Conservation (phyloP, 768 basidiomycete species). For the Lanmaoa rubissima region DNA sequence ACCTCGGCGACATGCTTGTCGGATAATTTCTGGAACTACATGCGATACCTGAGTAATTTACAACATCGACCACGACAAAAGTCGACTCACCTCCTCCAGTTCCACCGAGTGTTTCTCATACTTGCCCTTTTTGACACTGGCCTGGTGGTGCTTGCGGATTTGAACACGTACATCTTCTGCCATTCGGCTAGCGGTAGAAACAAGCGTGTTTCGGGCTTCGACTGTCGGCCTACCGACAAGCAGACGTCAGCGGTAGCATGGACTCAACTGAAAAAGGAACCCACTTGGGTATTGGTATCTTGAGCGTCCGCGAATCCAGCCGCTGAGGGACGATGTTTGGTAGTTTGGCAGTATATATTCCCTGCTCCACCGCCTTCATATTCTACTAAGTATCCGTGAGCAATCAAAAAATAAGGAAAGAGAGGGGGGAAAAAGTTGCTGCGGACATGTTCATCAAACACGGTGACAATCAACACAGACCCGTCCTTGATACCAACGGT, state of each 20-base stretch:
- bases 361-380: constrained; percentile 72
- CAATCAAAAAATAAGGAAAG: background rate
- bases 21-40: constrained; percentile 71
- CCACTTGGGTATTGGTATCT: constrained; percentile 79
- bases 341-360: constrained; percentile 71
- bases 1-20: constrained; percentile 63
- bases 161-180: constrained; percentile 77
- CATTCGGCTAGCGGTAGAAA: constrained; percentile 54
- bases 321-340: constrained; percentile 72
- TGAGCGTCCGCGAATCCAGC: constrained; percentile 68
- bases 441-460: constrained; percentile 77
- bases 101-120: constrained; percentile 69
- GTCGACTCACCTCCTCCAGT: constrained; percentile 50
- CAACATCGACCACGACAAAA: background rate
- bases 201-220: constrained; percentile 60
- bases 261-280: constrained; percentile 5
- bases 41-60: background rate
- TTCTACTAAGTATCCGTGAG: constrained; percentile 48
- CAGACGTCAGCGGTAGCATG: background rate
- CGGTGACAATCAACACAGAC: constrained; percentile 64
- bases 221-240: constrained; percentile 61
- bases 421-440: constrained; percentile 4
- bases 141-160: constrained; percentile 67
- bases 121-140: constrained; percentile 65
- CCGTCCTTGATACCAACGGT: constrained; percentile 83